Evolutionary conservation across 164 flowering plant species (phyloP), one percentile per base, ranked within the genome.

Genomic region (Vitis rupestris): DNA sequence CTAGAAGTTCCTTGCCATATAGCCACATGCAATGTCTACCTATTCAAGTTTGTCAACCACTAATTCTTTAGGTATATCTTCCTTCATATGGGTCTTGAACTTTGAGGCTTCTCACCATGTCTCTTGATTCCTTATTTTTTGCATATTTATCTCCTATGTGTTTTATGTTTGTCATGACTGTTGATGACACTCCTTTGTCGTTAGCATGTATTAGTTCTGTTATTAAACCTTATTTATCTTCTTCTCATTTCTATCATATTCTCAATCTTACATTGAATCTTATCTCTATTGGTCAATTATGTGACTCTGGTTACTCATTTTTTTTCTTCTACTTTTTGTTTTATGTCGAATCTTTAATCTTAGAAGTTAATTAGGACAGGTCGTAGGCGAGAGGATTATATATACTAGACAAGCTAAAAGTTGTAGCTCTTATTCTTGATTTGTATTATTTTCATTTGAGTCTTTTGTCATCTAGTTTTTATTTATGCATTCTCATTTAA

Each of bases 381-480:
- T 50, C 73, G 70, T 68, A 76, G 50, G 29, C 58, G 61, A 67
- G 79, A 30, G 72, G 68, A 50, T 31, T 68, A 9, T 68, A 74
- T 64, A 8, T 68, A 2, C 51, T 64, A 13, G 61, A 74, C 9
- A 53, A 74, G 58, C 37, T 74, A 1, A 2, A 11, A 10, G 59
- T 68, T 5, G 48, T 53, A 50, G 60, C 5, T 63, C 23, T 19
- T 19, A 19, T 1, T 19, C 23, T 19, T 19, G 23, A 19, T 19
- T 19, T 19, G 23, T 19, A 1, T 19, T 19, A 1, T 19, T 19
- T 19, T 19, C 23, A 19, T 19, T 19, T 19, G 1, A 19, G 23
- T 19, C 23, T 19, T 19, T 1, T n/a, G n/a, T n/a, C n/a, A 19
- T 19, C 23, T 19, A 19, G 23, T 1, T 59, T 66, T 56, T 70